phyloP scores from a whole-genome alignment of 164 flowering plant species.

The Pachysandra terminalis region DNA sequence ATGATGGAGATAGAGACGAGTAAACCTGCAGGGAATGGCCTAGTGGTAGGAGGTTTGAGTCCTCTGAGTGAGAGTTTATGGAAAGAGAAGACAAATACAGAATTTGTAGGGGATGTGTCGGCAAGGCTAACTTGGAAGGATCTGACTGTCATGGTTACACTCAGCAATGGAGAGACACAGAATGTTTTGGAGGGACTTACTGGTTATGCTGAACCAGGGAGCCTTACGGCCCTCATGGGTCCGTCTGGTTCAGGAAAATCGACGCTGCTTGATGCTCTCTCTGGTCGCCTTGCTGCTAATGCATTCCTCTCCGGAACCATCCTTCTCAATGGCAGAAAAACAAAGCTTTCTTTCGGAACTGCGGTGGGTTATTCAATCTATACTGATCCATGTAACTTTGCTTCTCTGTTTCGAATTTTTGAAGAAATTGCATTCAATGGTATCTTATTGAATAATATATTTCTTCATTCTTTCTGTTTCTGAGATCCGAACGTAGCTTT shows the following conservation, averaged over 20 bases:
- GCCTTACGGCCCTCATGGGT: slow-evolving; percentile 84
- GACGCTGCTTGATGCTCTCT: slow-evolving; percentile 82
- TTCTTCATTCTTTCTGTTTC: background rate
- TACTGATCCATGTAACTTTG: no score
- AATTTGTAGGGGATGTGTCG: slow-evolving; percentile 70
- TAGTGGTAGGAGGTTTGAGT: slow-evolving; percentile 50
- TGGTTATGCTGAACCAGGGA: slow-evolving; percentile 85
- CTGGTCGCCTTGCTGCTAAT: slow-evolving; percentile 82
- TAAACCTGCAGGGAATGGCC: slow-evolving; percentile 31
- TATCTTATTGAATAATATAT: background rate
- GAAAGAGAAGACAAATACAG: slow-evolving; percentile 55
- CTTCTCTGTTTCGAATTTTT: background rate
- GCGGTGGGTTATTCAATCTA: slow-evolving; percentile 51
- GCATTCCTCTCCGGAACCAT: slow-evolving; percentile 81
- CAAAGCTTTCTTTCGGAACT: slow-evolving; percentile 83
- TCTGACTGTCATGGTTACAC: slow-evolving; percentile 70
- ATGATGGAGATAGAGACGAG: slow-evolving; percentile 59
- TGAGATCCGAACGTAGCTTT: no score
- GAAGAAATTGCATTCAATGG: no score
- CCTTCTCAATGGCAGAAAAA: slow-evolving; percentile 78
- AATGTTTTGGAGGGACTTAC: slow-evolving; percentile 71
- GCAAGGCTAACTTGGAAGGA: slow-evolving; percentile 90
- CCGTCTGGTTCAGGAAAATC: slow-evolving; percentile 96
- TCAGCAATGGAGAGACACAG: slow-evolving; percentile 64
- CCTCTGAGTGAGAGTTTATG: slow-evolving; percentile 84